Percentiles rank a stretch among this genome's conserved stretches.
These are phyloP conservation scores for Boletus rubescentipes DNA, from an alignment of 768 basidiomycete genomes.

Conservation along the genomic window DNA sequence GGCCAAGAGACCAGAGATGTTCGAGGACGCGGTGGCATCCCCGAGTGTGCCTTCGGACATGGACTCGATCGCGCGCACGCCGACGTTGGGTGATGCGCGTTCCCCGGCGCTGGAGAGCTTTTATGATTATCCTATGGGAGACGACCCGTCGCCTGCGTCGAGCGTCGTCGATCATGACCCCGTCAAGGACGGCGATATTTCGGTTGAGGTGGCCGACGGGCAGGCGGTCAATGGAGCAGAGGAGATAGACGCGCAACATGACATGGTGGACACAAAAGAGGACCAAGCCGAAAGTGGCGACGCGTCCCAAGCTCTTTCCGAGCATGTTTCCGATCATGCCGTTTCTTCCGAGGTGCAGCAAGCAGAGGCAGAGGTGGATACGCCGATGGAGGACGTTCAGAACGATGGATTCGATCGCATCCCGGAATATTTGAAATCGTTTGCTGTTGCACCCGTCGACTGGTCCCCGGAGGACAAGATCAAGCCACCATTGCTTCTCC, in stretches of 20 bases:
- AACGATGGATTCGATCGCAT: conserved; percentile 37
- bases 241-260: not conserved
- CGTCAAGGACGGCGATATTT: conserved; percentile 13
- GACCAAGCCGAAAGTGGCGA: not conserved
- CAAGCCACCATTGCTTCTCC: conserved; percentile 69
- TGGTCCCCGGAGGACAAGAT: conserved; percentile 63
- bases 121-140: conserved; percentile 23
- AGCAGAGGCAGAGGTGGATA: conserved; percentile 1
- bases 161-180: conserved; percentile 26
- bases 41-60: conserved; percentile 28
- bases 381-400: conserved; percentile 39
- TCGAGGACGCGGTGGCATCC: conserved; percentile 19
- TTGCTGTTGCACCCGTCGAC: conserved; percentile 67
- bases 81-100: conserved; percentile 17
- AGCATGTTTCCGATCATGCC: not conserved
- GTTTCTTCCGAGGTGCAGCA: conserved; percentile 1
- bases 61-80: conserved; percentile 26
- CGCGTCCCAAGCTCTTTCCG: not conserved
- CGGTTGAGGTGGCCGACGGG: not conserved
- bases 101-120: conserved; percentile 26
- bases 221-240: not conserved
- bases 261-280: not conserved
- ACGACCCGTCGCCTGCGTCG: conserved; percentile 30
- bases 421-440: conserved; percentile 62
- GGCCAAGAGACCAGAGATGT: not conserved